Conservation (phyloP, 768 basidiomycete species). For the Lactarius pseudohatsudake region DNA sequence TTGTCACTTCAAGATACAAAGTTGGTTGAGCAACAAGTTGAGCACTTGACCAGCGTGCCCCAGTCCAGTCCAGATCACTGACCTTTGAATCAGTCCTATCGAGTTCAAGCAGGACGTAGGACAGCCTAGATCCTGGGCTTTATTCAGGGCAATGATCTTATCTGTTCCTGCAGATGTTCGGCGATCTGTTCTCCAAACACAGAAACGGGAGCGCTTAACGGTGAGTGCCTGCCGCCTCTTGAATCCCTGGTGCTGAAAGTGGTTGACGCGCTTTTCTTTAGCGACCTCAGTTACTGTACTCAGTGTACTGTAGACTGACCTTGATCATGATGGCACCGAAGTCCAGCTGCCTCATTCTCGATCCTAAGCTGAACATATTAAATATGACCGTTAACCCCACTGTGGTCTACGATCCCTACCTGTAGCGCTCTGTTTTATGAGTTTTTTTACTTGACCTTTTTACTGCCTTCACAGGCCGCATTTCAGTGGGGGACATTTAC, state of each 20-base stretch:
- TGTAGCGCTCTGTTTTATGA: neutral
- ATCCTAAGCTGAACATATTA: neutral
- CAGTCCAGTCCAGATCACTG: neutral
- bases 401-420: neutral
- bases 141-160: neutral
- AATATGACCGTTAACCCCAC: neutral
- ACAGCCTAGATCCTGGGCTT: neutral
- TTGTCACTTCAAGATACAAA: neutral
- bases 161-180: neutral
- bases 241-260: too few species aligned
- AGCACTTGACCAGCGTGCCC: neutral
- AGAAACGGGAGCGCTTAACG: neutral
- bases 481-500: neutral
- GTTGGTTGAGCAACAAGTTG: neutral
- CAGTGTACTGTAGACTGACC: too few species aligned
- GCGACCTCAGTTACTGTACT: too few species aligned
- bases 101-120: neutral
- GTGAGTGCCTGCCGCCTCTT: neutral
- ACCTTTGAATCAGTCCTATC: neutral
- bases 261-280: too few species aligned
- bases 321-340: neutral
- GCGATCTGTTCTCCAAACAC: neutral
- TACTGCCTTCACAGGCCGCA: neutral
- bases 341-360: neutral
- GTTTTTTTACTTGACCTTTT: neutral